Conservation (phyloP, 345 rosid species). For the Capsella bursapastoris region DNA sequence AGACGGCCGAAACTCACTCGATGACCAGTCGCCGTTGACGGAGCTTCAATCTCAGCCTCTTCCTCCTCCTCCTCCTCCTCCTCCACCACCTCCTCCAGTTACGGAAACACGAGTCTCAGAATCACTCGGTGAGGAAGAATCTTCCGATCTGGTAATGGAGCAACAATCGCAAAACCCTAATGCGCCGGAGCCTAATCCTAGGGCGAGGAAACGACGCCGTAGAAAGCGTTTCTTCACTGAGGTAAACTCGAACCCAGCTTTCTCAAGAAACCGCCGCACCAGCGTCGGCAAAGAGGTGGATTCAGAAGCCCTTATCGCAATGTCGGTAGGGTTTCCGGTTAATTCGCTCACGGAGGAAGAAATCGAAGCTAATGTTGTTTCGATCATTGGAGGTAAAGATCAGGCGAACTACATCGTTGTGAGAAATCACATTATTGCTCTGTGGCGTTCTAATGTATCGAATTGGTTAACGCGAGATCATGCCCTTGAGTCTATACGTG, state of each 20-base stretch:
- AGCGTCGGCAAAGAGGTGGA: slow-evolving; percentile 72
- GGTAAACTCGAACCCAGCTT: slow-evolving; percentile 67
- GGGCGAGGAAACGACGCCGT: slow-evolving; percentile 70
- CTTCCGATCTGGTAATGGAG: slow-evolving; percentile 66
- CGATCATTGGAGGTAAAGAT: slow-evolving; percentile 70
- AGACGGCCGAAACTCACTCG: slow-evolving; percentile 50
- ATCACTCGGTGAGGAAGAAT: slow-evolving; percentile 70
- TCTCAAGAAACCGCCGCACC: slow-evolving; percentile 63
- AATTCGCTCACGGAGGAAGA: slow-evolving; percentile 94
- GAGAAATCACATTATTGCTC: slow-evolving; percentile 79
- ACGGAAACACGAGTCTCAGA: slow-evolving; percentile 61
- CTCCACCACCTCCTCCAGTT: slow-evolving; percentile 25
- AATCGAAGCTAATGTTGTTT: slow-evolving; percentile 88
- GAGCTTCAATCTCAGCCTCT: slow-evolving; percentile 41
- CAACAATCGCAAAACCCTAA: slow-evolving; percentile 53
- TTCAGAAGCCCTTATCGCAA: slow-evolving; percentile 78
- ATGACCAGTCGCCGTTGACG: slow-evolving; percentile 44
- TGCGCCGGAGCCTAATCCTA: slow-evolving; percentile 58
- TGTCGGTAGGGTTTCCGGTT: slow-evolving; percentile 89
- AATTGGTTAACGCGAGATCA: slow-evolving; percentile 78
- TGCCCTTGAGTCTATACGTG: slow-evolving; percentile 74
- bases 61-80: slow-evolving; percentile 19
- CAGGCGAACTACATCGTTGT: slow-evolving; percentile 81
- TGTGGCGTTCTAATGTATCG: slow-evolving; percentile 87
- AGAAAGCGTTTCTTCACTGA: slow-evolving; percentile 93